phyloP scores from a whole-genome alignment of 108 stramenopile genomes.

The Cyclotella atomus region DNA sequence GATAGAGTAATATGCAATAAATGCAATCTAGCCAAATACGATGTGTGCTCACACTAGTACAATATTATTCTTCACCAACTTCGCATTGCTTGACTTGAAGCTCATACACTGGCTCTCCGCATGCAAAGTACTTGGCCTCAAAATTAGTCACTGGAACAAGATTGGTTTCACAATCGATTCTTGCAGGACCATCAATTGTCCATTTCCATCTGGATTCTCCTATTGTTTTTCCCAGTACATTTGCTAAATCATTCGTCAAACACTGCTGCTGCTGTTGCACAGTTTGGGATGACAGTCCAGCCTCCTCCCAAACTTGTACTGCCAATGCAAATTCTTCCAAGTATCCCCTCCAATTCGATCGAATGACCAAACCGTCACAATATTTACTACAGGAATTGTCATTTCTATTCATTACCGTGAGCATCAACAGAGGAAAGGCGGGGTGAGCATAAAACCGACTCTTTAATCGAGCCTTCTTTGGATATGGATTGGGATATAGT shows the following conservation, averaged over 20 bases:
- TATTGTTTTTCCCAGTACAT: not conserved
- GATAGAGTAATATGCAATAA: too few species aligned
- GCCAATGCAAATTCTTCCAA: slow-evolving; percentile 73
- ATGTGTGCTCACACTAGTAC: too few species aligned
- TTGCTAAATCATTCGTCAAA: too few species aligned
- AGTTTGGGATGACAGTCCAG: not conserved
- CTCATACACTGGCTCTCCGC: slow-evolving; percentile 44
- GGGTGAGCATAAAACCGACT: slow-evolving; percentile 90
- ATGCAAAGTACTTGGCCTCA: slow-evolving; percentile 43
- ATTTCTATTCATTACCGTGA: slow-evolving; percentile 21
- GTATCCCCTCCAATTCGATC: slow-evolving; percentile 84
- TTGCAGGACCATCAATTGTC: slow-evolving; percentile 15
- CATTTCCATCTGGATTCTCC: not conserved
- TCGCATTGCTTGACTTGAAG: slow-evolving; percentile 3
- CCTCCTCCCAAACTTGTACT: slow-evolving; percentile 22
- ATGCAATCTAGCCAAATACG: not conserved
- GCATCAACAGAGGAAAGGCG: slow-evolving; percentile 77
- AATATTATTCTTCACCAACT: not conserved
- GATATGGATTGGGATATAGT: slow-evolving; percentile 95
- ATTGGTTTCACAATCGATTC: not conserved
- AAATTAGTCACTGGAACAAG: slow-evolving; percentile 45
- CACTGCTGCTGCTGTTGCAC: slow-evolving; percentile 2
- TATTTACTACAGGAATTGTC: slow-evolving; percentile 33
- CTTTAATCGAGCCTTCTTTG: slow-evolving; percentile 73
- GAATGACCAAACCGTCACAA: slow-evolving; percentile 50